Evolutionary conservation across 768 basidiomycete species (phyloP).

Genomic region (Terana coerulea): DNA sequence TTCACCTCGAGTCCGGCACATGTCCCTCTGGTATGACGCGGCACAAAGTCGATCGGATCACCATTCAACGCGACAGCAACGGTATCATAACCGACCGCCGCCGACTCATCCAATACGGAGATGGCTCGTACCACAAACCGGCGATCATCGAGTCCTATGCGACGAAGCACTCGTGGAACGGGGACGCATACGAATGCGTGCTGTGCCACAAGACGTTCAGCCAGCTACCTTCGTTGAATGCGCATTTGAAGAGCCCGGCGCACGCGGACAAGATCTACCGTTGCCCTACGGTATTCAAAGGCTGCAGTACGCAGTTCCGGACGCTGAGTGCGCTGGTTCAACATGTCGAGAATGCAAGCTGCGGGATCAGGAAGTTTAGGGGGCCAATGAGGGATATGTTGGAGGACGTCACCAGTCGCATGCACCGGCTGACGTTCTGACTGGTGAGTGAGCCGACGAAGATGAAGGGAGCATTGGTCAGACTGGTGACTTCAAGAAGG

Average conservation of each 20-base stretch:
- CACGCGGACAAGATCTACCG: slow-evolving; percentile 52
- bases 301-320: slow-evolving; percentile 41
- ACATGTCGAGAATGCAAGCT: slow-evolving; percentile 63
- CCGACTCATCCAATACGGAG: slow-evolving; percentile 40
- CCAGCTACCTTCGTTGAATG: slow-evolving; percentile 45
- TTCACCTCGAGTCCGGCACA: slow-evolving; percentile 57
- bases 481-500: too few relatives aligned
- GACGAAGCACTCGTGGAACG: slow-evolving; percentile 40
- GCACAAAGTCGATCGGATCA: slow-evolving; percentile 28
- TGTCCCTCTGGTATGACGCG: slow-evolving; percentile 48
- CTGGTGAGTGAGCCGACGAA: too few relatives aligned
- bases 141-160: slow-evolving; percentile 34
- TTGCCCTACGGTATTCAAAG: slow-evolving; percentile 40
- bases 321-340: slow-evolving; percentile 58
- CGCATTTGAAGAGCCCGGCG: slow-evolving; percentile 59
- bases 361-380: slow-evolving; percentile 50
- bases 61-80: slow-evolving; percentile 38
- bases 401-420: slow-evolving; percentile 19
- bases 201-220: slow-evolving; percentile 47
- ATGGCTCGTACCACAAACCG: slow-evolving; percentile 14
- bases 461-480: not conserved
- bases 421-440: slow-evolving; percentile 1
- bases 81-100: slow-evolving; percentile 51
- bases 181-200: slow-evolving; percentile 54
- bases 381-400: slow-evolving; percentile 34